Evolutionary conservation across 768 basidiomycete genomes (phyloP), one percentile per base, ranked within the genome.

Genomic region (Leucocoprinus sp.): DNA sequence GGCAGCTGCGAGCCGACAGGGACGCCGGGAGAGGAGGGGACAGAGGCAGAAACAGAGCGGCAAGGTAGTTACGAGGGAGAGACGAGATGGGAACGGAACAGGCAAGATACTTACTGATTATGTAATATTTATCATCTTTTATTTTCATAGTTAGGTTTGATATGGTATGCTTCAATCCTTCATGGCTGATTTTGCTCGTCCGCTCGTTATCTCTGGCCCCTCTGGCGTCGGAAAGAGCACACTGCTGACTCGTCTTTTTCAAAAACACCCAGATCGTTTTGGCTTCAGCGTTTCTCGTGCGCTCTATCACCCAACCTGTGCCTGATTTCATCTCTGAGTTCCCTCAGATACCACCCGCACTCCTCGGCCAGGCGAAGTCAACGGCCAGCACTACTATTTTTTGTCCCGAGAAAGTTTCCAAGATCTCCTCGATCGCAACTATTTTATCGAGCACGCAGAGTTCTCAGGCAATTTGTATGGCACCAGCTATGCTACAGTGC

Each of bases 191-290:
- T 76, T 79, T 54, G 56, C 75, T 9, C 77, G 84, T 49, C 92
- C 93, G 3, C 79, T 96, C 42, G 80, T 96, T 34, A 70, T 95
- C 50, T 95, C 86, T 44, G 89, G 91, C 0, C 93, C 93, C 0
- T 93, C 90, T 1, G 93, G 93, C 49, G 88, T 93, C 2, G 95
- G 95, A 42, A 98, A 97, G 64, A 89, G 85, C 57, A 95, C 95
- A 0, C 78, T 97, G 24, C 75, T 97, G 40, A 71, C 71, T 41
- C 81, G 80, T 41, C 80, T 98, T 43, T 88, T 97, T 61, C 65
- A 64, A 22, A 84, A 90, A 24, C 78, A 75, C 59, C 92, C 91
- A 2, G 81, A 84, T 62, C 79, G 74, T 49, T 97, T 97, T 61
- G 87, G 88, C 7, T 98, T 97, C 70, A 85, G 84, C 59, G 84